Evolutionary conservation across 2,329 filamentous ascomycete genomes (phyloP), one percentile per base, ranked within the genome.

Genomic region (Shiraia bambusicola): DNA sequence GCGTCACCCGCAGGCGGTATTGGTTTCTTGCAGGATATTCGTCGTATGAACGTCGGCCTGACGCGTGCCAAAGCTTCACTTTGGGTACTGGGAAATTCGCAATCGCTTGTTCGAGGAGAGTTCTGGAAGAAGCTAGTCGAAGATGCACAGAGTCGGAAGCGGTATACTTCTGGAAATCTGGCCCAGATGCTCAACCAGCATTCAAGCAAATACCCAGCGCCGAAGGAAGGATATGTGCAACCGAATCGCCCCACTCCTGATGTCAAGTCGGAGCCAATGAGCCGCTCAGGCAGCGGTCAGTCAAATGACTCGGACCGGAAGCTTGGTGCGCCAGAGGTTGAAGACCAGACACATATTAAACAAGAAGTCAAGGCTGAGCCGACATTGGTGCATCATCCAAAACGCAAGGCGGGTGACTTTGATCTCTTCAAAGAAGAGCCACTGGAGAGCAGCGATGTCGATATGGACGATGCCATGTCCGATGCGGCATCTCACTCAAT

Each of bases 11-110:
- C 86, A 6, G 87, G 87, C n/a, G 90, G 92, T 59, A 95, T 98
- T 62, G 93, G 93, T 77, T 98, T 98, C 81, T 86, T 98, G 80
- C 87, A 88, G 40, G 93, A 98, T 67, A 95, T 98, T 63, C 84
- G 93, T 45, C 92, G 93, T 77, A 97, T 98, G 94, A 98, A 98
- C 69, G 93, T 98, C 61, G 93, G 93, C 73, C 77, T 98, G 46
- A 98, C 93, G 15, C 86, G 93, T 76, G 94, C 93, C 4, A 96
- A 95, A 69, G 95, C 88, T 8, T 96, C 92, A 25, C 78, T 98
- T 8, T 98, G 92, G 88, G 92, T 98, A 43, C 78, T 98, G 17
- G 93, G 93, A 54, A 94, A 97, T 69, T 93, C 93, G 0, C 79
- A 86, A 42, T 89, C 91, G 25, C 77, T 98, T 37, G 76, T 86